Base-by-base conservation (phyloP, 176 grass and related monocot genomes). In the Otatea glauca region DNA sequence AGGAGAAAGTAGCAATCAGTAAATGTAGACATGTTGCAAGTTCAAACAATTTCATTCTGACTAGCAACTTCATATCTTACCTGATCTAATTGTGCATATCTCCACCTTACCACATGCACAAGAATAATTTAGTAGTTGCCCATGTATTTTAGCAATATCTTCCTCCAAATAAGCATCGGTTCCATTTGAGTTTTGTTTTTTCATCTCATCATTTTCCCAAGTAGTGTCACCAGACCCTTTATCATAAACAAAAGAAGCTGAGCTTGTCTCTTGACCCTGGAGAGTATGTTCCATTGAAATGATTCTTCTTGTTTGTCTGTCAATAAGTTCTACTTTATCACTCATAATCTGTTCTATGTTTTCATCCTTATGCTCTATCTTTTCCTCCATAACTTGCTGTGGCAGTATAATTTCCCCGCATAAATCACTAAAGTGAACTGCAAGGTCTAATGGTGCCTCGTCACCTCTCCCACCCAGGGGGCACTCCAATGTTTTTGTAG, bases 41-140 rank as follows among this genome's bases (percentile, higher is more conserved):
- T 13, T 82, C n/a, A 75, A 74, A 77, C 16, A 70, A 73, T 44
- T 48, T 48, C 76, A 27, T n/a, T 76, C 18, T 53, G 74, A 78
- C 47, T 49, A 49, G 4, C 43, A 42, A 78, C 21, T 53, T 82
- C 20, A 60, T 69, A 70, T 66, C 32, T 58, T 85, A 93, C 88
- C 79, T 86, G 88, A 86, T 86, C 60, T 83, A 79, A 47, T 41
- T 86, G 76, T 75, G 66, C 55, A 73, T n/a, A 83, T 65, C 78
- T 88, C 78, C 62, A 77, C 39, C 58, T 71, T 70, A 85, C 20
- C 32, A 34, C 11, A 59, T 53, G 82, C 82, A 74, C 15, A 43
- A 82, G 58, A 14, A 88, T 39, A 48, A 13, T 77, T 72, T 62
- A 66, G 51, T 27, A 14, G 21, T 69, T 64, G n/a, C 27, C 58